phyloP scores from a whole-genome alignment of 192 early-diverging fungal genomes.

The Backusella liffmaniae region DNA sequence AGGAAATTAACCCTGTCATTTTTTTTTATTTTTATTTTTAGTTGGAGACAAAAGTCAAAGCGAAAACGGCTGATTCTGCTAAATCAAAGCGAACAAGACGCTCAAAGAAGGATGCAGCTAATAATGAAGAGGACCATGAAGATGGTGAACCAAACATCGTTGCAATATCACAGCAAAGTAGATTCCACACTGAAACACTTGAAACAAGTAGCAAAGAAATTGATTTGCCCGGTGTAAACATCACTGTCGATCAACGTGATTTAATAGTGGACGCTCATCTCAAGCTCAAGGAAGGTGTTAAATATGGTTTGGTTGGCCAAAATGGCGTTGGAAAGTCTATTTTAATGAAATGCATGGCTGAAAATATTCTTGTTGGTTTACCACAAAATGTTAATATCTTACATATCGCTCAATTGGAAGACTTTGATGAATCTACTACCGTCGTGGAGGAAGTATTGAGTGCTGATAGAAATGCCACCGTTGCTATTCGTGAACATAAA shows the following conservation, averaged over 20 bases:
- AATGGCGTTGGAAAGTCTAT: constrained; percentile 82
- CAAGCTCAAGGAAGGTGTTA: constrained; percentile 70
- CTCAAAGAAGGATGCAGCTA: constrained; percentile 29
- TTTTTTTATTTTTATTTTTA: not conserved
- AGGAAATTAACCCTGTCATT: not conserved
- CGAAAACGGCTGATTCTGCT: constrained; percentile 14
- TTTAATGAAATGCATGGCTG: constrained; percentile 60
- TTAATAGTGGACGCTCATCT: constrained; percentile 77
- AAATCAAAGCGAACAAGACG: not conserved
- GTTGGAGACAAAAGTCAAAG: not conserved
- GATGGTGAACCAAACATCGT: constrained; percentile 47
- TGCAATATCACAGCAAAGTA: constrained; percentile 76
- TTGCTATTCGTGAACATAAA: constrained; percentile 37
- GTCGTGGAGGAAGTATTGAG: constrained; percentile 64
- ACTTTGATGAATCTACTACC: constrained; percentile 45
- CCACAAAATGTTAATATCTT: constrained; percentile 78
- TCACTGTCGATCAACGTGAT: constrained; percentile 65
- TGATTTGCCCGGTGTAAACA: constrained; percentile 75
- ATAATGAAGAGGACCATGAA: constrained; percentile 24
- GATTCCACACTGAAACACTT: constrained; percentile 83
- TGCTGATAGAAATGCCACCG: constrained; percentile 57
- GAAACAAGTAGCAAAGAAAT: constrained; percentile 79
- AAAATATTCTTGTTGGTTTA: constrained; percentile 71
- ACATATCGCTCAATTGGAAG: constrained; percentile 81
- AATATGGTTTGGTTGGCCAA: constrained; percentile 76